Evolutionary conservation across 164 flowering plant species (phyloP).

Genomic region (Akebia trifoliata): DNA sequence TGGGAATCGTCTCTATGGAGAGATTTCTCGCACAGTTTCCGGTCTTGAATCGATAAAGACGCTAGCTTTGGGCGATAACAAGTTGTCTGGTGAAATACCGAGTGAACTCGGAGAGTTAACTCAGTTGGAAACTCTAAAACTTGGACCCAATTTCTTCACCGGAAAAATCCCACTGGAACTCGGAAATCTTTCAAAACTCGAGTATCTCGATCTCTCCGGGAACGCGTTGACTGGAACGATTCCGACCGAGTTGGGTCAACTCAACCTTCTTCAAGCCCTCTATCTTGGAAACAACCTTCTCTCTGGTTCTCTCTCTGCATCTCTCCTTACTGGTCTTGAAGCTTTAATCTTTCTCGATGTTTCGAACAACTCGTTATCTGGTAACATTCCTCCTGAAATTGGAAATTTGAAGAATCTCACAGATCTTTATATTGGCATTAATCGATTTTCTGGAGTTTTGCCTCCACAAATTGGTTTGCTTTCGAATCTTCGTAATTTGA

Average conservation of each 20-base stretch:
- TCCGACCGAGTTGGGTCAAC: conserved; percentile 37
- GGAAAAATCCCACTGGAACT: conserved; percentile 58
- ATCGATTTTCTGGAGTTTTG: conserved; percentile 53
- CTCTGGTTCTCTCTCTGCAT: conserved; percentile 45
- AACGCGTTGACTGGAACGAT: conserved; percentile 38
- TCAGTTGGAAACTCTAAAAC: conserved; percentile 37
- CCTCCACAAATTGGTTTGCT: conserved; percentile 62
- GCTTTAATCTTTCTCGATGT: conserved; percentile 47
- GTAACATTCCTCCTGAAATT: conserved; percentile 49
- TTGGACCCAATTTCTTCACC: conserved; percentile 41
- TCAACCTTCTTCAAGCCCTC: conserved; percentile 32
- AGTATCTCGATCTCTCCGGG: conserved; percentile 48
- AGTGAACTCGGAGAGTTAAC: conserved; percentile 35
- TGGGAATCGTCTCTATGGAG: conserved; percentile 37
- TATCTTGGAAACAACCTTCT: conserved; percentile 50
- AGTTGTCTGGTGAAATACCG: conserved; percentile 47
- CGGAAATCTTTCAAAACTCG: conserved; percentile 30
- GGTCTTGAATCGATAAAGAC: conserved; percentile 21
- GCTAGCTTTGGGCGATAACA: conserved; percentile 38
- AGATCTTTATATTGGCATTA: conserved; percentile 55
- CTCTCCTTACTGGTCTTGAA: conserved; percentile 30
- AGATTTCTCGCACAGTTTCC: conserved; percentile 28
- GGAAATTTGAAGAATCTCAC: conserved; percentile 43
- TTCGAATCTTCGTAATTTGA: conserved; percentile 32
- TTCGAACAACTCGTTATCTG: conserved; percentile 58